Percentiles rank a stretch among this genome's conserved stretches.
Conservation (phyloP, 2,329 filamentous ascomycete genomes). For the Fusarium begoniae region DNA sequence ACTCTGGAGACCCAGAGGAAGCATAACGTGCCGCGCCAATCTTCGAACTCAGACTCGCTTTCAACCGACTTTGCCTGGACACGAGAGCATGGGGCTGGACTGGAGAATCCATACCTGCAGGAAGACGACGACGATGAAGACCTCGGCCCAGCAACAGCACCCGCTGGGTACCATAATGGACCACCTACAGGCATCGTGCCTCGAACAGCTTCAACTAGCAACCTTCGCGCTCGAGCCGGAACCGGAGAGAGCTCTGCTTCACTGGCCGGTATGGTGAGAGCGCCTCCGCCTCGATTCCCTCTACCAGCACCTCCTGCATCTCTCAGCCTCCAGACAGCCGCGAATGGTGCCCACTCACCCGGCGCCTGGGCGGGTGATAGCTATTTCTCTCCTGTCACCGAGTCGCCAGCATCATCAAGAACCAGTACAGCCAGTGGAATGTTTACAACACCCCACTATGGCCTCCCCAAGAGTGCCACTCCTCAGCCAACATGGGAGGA, state of each 20-base stretch:
- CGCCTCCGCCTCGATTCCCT: constrained; percentile 77
- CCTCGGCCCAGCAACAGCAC: constrained; percentile 49
- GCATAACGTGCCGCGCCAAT: constrained; percentile 62
- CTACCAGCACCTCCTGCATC: constrained; percentile 64
- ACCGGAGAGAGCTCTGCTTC: constrained; percentile 76
- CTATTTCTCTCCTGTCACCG: constrained; percentile 89
- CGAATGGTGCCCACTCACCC: constrained; percentile 63
- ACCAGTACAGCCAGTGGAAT: constrained; percentile 80
- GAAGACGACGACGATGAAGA: constrained; percentile 68
- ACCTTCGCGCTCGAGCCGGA: constrained; percentile 77
- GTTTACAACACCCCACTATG: constrained; percentile 65
- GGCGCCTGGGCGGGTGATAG: constrained; percentile 74
- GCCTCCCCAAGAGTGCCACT: constrained; percentile 76
- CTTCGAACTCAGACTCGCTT: constrained; percentile 56
- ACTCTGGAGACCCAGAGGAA: constrained; percentile 82
- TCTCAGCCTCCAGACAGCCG: constrained; percentile 75
- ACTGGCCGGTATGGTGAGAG: constrained; percentile 64
- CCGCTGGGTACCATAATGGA: constrained; percentile 49
- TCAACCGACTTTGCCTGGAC: constrained; percentile 85
- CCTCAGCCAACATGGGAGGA: constrained; percentile 77
- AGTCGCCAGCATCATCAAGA: constrained; percentile 80
- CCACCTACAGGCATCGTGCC: constrained; percentile 42
- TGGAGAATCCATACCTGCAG: constrained; percentile 84
- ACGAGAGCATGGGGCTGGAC: constrained; percentile 68
- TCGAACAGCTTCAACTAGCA: constrained; percentile 71